A percentile compares a stretch with the other conserved stretches of the same genome.
phyloP scores from a whole-genome alignment of 2,329 filamentous ascomycete genomes.

The Diaporthe citrichinensis region DNA sequence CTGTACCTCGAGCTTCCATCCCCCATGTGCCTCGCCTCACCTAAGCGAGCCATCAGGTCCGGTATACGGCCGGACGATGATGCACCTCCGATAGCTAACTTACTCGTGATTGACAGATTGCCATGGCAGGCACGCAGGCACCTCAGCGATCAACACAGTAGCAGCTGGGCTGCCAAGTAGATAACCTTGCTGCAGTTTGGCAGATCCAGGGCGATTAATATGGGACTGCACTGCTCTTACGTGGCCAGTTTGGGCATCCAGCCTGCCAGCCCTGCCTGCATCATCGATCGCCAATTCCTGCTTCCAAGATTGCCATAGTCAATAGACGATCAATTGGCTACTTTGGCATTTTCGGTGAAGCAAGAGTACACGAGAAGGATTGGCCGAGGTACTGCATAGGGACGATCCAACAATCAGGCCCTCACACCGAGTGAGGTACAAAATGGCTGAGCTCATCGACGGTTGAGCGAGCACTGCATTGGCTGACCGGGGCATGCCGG shows the following conservation, averaged over 20 bases:
- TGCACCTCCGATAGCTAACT: background rate
- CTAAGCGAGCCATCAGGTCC: constrained; percentile 28
- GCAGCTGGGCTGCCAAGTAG: background rate
- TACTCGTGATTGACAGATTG: constrained; percentile 7
- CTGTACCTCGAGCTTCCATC: background rate
- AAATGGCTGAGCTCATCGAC: background rate
- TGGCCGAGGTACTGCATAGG: background rate
- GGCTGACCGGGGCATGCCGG: constrained; percentile 13
- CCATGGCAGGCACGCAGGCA: constrained; percentile 11
- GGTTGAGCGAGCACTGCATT: background rate
- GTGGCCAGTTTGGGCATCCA: background rate
- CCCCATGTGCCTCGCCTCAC: background rate
- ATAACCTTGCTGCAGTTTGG: constrained; percentile 5
- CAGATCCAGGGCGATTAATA: background rate
- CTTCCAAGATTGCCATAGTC: background rate
- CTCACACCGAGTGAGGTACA: background rate
- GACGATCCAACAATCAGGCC: too few species aligned
- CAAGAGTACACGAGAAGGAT: background rate
- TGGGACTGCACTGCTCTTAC: background rate
- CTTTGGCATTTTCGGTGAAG: background rate
- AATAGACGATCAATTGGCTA: background rate
- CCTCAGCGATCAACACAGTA: background rate
- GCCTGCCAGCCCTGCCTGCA: too few species aligned
- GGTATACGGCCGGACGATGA: background rate
- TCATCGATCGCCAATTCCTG: background rate